A percentile compares a stretch with the other conserved stretches of the same genome.
phyloP scores from a whole-genome alignment of 257 asterid genomes.

The Solanum appendiculatum region DNA sequence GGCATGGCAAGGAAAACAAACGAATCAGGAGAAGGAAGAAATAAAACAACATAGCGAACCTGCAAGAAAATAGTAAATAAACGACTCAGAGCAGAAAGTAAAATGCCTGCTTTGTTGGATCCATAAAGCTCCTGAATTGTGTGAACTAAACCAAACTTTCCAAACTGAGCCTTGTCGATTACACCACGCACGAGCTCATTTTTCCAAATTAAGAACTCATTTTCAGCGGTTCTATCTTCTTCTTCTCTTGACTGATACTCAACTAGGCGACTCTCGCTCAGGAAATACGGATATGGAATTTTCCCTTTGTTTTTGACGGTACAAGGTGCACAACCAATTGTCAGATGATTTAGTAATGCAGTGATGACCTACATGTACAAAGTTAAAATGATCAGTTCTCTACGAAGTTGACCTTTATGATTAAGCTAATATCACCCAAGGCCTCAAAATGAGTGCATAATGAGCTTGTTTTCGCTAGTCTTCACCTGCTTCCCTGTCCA shows the following conservation, averaged over 20 bases:
- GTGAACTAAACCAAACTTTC: constrained; percentile 92
- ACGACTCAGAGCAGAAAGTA: constrained; percentile 90
- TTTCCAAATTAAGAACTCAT: constrained; percentile 71
- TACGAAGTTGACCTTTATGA: background rate
- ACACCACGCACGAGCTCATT: constrained; percentile 95
- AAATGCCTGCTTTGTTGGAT: constrained; percentile 72
- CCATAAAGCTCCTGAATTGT: constrained; percentile 97
- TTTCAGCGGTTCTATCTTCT: constrained; percentile 68
- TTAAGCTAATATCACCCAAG: background rate
- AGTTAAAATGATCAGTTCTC: background rate
- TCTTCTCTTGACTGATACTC: constrained; percentile 15
- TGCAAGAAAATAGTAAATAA: constrained; percentile 81
- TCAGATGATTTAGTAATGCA: constrained; percentile 77
- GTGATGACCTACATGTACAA: constrained; percentile 57
- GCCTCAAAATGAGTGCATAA: background rate
- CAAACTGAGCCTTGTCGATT: constrained; percentile 98
- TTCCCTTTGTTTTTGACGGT: constrained; percentile 74
- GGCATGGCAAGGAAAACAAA: background rate
- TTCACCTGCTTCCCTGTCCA: constrained; percentile 99
- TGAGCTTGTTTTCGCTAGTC: background rate
- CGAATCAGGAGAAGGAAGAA: background rate
- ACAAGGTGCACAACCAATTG: constrained; percentile 74
- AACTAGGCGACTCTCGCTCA: constrained; percentile 8
- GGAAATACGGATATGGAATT: constrained; percentile 63
- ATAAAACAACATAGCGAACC: constrained; percentile 31